A percentile compares a stretch with the other conserved stretches of the same genome.
Conservation (phyloP, 805 yeast genomes). For the Candida ulmi region DNA sequence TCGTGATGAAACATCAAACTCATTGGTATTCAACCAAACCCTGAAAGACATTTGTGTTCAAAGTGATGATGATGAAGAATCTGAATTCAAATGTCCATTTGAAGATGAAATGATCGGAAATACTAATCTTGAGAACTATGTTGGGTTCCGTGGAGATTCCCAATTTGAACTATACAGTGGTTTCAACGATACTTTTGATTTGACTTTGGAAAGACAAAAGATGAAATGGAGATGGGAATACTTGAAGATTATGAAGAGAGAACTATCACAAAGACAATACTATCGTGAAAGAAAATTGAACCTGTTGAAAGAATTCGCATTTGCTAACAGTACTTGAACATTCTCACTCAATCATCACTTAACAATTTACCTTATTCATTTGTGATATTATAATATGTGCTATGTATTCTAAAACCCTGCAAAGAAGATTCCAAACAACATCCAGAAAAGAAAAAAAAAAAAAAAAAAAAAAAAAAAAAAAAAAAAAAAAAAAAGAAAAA, state of each 20-base stretch:
- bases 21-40: background rate
- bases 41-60: background rate
- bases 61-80: background rate
- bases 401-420: no score
- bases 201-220: background rate
- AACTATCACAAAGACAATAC: background rate
- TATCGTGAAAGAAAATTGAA: background rate
- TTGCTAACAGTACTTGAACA: background rate
- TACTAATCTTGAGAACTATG: no score
- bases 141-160: background rate
- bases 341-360: no score
- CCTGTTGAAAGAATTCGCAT: background rate
- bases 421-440: no score
- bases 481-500: no score
- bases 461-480: no score
- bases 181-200: background rate
- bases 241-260: background rate
- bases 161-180: background rate
- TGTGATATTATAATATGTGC: no score
- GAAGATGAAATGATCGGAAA: background rate
- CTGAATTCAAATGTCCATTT: background rate
- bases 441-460: no score
- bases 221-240: conserved; percentile 1
- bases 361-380: no score
- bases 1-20: no score